phyloP scores from a whole-genome alignment of 371 early-diverging fungal species.

The Apophysomyces sp. region DNA sequence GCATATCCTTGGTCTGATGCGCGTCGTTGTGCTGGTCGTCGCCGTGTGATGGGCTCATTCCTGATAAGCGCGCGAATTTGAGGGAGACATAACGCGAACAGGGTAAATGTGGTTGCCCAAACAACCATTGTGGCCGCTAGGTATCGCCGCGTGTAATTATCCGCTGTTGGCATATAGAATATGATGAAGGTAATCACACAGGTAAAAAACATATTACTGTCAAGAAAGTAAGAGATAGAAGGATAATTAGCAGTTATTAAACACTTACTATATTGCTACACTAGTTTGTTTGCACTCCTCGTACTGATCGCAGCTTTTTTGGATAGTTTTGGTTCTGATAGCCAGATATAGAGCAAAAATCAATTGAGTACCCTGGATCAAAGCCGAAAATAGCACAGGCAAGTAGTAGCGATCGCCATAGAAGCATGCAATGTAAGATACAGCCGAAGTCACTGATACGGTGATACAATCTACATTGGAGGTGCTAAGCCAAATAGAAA shows the following conservation, averaged over 20 bases:
- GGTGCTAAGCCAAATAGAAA: slow-evolving; percentile 13
- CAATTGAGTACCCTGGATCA: slow-evolving; percentile 19
- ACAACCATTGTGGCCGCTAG: slow-evolving; percentile 52
- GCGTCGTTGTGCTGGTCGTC: neutral
- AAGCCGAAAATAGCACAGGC: slow-evolving; percentile 15
- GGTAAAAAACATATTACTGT: slow-evolving; percentile 1
- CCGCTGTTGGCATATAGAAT: slow-evolving; percentile 45
- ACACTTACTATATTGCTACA: slow-evolving; percentile 37
- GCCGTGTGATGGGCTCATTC: neutral
- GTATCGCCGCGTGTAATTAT: slow-evolving; percentile 52
- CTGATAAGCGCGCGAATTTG: slow-evolving; percentile 41
- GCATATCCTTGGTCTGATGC: neutral
- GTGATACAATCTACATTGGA: neutral
- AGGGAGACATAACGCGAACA: slow-evolving; percentile 53
- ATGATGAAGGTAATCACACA: neutral
- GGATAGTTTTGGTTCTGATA: slow-evolving; percentile 35
- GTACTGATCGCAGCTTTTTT: slow-evolving; percentile 19
- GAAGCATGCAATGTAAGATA: slow-evolving; percentile 9
- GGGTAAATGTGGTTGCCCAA: slow-evolving; percentile 56
- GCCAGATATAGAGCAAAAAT: slow-evolving; percentile 32
- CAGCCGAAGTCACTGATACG: neutral
- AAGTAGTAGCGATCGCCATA: slow-evolving; percentile 11
- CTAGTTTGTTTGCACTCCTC: slow-evolving; percentile 34
- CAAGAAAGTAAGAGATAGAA: neutral
- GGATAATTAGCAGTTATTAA: neutral